phyloP scores from a whole-genome alignment of 2,329 filamentous ascomycete genomes.

The Calonectria leucothoes region DNA sequence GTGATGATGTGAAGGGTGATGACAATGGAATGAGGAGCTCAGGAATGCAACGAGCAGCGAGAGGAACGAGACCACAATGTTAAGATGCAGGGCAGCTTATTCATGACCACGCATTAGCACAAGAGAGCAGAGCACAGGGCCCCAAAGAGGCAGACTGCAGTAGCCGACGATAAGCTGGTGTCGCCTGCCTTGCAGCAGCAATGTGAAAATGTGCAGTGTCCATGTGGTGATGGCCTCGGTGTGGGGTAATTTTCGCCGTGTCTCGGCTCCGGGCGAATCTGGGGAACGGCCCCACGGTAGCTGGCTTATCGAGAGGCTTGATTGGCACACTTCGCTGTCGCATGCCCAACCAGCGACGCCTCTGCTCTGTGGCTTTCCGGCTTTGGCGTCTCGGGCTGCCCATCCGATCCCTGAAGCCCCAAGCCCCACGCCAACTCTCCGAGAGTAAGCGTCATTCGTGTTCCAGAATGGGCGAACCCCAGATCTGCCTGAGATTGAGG shows the following conservation, averaged over 20 bases:
- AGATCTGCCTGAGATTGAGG: background rate
- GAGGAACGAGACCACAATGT: background rate
- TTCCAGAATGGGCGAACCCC: background rate
- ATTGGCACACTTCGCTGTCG: background rate
- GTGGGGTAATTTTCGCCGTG: background rate
- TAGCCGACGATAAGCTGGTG: background rate
- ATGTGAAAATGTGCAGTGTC: too few relatives aligned
- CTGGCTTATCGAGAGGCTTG: background rate
- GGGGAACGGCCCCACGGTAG: background rate
- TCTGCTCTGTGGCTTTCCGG: background rate
- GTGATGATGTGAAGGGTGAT: background rate
- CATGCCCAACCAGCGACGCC: background rate
- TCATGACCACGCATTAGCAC: background rate
- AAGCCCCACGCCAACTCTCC: background rate
- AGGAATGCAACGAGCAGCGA: background rate
- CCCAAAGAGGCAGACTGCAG: background rate
- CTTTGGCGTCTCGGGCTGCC: background rate
- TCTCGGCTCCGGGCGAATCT: conserved; percentile 8
- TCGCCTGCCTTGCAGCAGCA: background rate
- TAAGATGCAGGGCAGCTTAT: background rate
- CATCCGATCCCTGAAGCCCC: background rate
- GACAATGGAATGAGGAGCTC: background rate
- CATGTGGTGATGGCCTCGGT: background rate
- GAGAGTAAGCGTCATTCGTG: background rate
- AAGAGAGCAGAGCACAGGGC: background rate